These are phyloP conservation scores for Cladosporium oxysporum DNA, from an alignment of 2,329 filamentous ascomycete species.

Conservation along the genomic window DNA sequence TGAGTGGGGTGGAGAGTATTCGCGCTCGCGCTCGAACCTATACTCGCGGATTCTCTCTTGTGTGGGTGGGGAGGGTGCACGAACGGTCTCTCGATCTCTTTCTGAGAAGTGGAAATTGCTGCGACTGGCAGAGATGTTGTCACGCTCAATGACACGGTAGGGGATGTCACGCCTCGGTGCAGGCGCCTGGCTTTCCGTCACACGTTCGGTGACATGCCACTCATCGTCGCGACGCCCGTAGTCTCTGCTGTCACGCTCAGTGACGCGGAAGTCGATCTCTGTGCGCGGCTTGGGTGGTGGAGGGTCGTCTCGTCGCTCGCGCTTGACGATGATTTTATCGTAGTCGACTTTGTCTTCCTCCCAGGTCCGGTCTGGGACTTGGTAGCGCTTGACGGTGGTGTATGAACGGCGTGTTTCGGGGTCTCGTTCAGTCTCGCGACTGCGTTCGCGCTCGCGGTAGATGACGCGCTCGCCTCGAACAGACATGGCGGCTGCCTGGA, in stretches of 20 bases:
- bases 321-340: constrained; percentile 53
- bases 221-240: constrained; percentile 30
- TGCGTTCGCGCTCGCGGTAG: constrained; percentile 48
- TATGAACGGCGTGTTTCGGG: constrained; percentile 44
- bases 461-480: constrained; percentile 40
- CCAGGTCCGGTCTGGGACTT: constrained; percentile 48
- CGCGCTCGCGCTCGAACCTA: constrained; percentile 54
- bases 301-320: constrained; percentile 32
- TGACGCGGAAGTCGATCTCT: constrained; percentile 32
- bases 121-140: constrained; percentile 27
- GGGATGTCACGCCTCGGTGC: constrained; percentile 34
- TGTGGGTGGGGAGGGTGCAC: constrained; percentile 45
- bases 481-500: constrained; percentile 40
- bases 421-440: constrained; percentile 47
- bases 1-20: constrained; percentile 44
- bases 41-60: constrained; percentile 52
- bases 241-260: constrained; percentile 27
- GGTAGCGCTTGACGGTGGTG: constrained; percentile 63
- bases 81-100: constrained; percentile 35
- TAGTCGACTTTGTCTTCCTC: constrained; percentile 43
- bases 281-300: constrained; percentile 25
- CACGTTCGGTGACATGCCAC: constrained; percentile 44
- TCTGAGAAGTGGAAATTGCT: constrained; percentile 44
- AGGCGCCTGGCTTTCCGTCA: constrained; percentile 32
- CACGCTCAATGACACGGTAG: constrained; percentile 37